Percentiles rank a stretch among this genome's conserved stretches.
phyloP scores from a whole-genome alignment of 768 basidiomycete species.

The Boletus pseudopeckii region DNA sequence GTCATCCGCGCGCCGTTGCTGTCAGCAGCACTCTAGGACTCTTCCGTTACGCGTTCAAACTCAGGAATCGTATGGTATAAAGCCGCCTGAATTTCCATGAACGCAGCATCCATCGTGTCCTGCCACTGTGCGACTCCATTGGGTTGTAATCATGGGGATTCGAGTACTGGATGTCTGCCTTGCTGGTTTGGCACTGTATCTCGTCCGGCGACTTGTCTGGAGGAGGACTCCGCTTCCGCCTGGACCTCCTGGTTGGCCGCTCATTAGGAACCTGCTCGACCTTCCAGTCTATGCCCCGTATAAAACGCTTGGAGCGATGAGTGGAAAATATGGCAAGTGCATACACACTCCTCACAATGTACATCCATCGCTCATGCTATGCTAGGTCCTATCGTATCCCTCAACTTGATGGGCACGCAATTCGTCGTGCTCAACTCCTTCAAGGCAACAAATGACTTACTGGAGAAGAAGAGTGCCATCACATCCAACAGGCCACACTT shows the following conservation, averaged over 20 bases:
- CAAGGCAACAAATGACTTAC: constrained; percentile 26
- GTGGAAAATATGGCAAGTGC: constrained; percentile 44
- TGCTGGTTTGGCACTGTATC: constrained; percentile 11
- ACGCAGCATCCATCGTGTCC: neutral
- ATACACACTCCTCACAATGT: neutral
- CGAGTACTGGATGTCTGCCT: neutral
- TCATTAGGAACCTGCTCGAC: constrained; percentile 54
- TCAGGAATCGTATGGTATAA: neutral
- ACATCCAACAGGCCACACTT: constrained; percentile 8
- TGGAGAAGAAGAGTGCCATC: constrained; percentile 10
- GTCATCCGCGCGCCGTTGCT: no score
- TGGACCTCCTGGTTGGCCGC: constrained; percentile 25
- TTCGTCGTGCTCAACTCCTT: constrained; percentile 49
- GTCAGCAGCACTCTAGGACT: no score
- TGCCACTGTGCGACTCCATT: neutral
- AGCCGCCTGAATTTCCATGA: neutral
- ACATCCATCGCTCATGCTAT: constrained; percentile 7
- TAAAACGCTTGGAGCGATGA: constrained; percentile 42
- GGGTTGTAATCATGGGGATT: neutral
- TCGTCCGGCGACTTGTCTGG: neutral
- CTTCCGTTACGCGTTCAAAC: no score
- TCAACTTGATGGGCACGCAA: constrained; percentile 37
- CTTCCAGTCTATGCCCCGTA: constrained; percentile 51
- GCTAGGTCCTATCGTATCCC: constrained; percentile 6
- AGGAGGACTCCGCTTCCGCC: constrained; percentile 6